A percentile compares a stretch with the other conserved stretches of the same genome.
Conservation (phyloP, 441 rosid genomes). For the Kokia cookei region DNA sequence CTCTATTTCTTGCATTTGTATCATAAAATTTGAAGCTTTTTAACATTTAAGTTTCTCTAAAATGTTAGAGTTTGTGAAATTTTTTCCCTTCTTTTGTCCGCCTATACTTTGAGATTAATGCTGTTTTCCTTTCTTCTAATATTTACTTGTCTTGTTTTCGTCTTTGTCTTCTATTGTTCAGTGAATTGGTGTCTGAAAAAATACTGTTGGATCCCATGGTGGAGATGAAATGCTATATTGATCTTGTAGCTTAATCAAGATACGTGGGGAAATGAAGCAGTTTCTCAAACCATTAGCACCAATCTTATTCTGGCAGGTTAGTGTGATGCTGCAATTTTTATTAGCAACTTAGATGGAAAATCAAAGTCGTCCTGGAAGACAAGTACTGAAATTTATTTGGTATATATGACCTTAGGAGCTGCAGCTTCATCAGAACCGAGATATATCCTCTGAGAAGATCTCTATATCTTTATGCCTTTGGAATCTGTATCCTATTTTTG, state of each 20-base stretch:
- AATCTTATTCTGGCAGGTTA: slow-evolving; percentile 97
- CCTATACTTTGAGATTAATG: not conserved
- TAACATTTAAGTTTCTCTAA: not conserved
- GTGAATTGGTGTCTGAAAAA: slow-evolving; percentile 31
- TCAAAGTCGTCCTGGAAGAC: not conserved
- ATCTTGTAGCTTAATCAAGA: slow-evolving; percentile 73
- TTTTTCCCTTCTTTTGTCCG: no score
- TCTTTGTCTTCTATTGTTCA: slow-evolving; percentile 15
- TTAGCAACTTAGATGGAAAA: not conserved
- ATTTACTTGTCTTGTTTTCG: not conserved
- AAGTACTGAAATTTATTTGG: not conserved
- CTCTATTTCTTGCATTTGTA: not conserved
- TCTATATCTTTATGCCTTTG: not conserved
- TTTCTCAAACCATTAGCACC: slow-evolving; percentile 73
- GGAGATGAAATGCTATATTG: slow-evolving; percentile 48
- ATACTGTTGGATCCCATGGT: slow-evolving; percentile 27
- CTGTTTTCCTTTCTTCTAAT: not conserved
- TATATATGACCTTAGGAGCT: not conserved
- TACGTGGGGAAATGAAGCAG: slow-evolving; percentile 97
- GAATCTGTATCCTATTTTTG: no score
- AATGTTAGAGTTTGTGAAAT: not conserved
- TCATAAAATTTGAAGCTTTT: not conserved
- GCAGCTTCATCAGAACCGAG: not conserved
- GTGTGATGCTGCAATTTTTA: slow-evolving; percentile 1
- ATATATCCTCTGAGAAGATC: not conserved